A percentile compares a stretch with the other conserved stretches of the same genome.
phyloP scores from a whole-genome alignment of 2,329 filamentous ascomycete species.

The Claviceps paspali region DNA sequence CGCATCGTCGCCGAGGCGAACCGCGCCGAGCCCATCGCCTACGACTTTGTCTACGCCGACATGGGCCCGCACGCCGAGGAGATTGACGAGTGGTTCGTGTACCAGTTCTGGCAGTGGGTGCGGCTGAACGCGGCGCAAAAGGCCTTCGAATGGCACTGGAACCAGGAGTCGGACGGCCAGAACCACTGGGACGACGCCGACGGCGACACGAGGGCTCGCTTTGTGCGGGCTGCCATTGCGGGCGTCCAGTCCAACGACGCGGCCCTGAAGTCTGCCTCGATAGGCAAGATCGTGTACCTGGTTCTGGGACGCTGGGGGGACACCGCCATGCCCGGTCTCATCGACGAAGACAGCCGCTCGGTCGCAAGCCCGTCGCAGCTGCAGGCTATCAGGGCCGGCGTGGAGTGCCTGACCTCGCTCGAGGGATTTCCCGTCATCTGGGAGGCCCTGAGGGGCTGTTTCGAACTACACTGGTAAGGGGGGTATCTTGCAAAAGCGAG shows the following conservation, averaged over 20 bases:
- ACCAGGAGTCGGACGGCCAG: constrained; percentile 26
- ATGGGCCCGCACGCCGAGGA: constrained; percentile 66
- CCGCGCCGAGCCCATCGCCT: constrained; percentile 52
- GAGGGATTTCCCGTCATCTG: constrained; percentile 37
- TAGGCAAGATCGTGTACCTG: constrained; percentile 45
- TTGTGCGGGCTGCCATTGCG: constrained; percentile 39
- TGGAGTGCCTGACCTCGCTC: constrained; percentile 33
- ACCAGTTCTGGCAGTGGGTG: constrained; percentile 72
- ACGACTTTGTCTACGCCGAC: constrained; percentile 75
- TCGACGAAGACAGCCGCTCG: constrained; percentile 26
- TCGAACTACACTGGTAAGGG: constrained; percentile 36
- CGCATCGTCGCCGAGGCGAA: constrained; percentile 62
- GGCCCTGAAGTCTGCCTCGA: constrained; percentile 32
- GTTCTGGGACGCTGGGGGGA: constrained; percentile 56
- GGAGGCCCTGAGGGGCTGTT: constrained; percentile 31
- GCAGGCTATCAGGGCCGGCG: constrained; percentile 41
- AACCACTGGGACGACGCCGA: constrained; percentile 51
- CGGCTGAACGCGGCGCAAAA: constrained; percentile 61
- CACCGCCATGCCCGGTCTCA: constrained; percentile 38
- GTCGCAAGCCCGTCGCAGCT: constrained; percentile 41
- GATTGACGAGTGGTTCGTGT: constrained; percentile 95
- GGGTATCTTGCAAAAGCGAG: no score
- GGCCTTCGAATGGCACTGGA: constrained; percentile 66
- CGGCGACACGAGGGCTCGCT: constrained; percentile 37
- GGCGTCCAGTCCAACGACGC: constrained; percentile 29